Conservation (phyloP, 495 filamentous ascomycete species). For the Aspergillus saccharolyticus region DNA sequence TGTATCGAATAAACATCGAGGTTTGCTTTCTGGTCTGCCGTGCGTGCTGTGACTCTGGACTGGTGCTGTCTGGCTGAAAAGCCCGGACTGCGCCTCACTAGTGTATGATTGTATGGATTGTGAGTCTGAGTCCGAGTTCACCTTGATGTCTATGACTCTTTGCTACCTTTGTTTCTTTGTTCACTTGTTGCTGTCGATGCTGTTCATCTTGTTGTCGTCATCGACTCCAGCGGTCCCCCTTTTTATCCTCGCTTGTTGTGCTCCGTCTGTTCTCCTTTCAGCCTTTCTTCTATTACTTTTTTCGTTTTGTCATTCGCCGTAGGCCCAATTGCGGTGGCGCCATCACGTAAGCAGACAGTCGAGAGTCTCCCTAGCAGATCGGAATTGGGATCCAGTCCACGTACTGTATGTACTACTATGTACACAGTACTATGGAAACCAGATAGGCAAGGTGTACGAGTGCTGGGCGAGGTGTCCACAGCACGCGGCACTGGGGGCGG, state of each 20-base stretch:
- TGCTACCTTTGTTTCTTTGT: not conserved
- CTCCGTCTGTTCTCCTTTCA: not conserved
- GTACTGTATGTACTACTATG: not conserved
- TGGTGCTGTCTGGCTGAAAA: not conserved
- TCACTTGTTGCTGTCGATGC: not conserved
- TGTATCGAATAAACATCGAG: not conserved
- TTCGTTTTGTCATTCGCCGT: not conserved
- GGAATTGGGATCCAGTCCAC: conserved; percentile 6
- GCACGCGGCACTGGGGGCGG: not conserved
- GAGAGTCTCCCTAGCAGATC: conserved; percentile 8
- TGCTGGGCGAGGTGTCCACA: not conserved
- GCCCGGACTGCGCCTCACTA: not conserved
- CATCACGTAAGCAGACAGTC: conserved; percentile 7
- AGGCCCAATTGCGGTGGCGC: conserved; percentile 4
- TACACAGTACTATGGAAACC: conserved; percentile 1
- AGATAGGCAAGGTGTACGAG: not conserved
- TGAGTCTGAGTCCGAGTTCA: not conserved
- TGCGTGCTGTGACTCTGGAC: not conserved
- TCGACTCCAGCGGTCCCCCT: not conserved
- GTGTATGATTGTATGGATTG: not conserved
- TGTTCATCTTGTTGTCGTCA: not conserved
- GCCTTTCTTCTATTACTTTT: not conserved
- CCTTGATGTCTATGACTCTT: not conserved
- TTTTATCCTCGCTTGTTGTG: not conserved
- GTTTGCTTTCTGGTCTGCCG: not conserved